A percentile compares a stretch with the other conserved stretches of the same genome.
Evolutionary conservation across 2,329 filamentous ascomycete species (phyloP).

Genomic region (Pestalotiopsis sp.): DNA sequence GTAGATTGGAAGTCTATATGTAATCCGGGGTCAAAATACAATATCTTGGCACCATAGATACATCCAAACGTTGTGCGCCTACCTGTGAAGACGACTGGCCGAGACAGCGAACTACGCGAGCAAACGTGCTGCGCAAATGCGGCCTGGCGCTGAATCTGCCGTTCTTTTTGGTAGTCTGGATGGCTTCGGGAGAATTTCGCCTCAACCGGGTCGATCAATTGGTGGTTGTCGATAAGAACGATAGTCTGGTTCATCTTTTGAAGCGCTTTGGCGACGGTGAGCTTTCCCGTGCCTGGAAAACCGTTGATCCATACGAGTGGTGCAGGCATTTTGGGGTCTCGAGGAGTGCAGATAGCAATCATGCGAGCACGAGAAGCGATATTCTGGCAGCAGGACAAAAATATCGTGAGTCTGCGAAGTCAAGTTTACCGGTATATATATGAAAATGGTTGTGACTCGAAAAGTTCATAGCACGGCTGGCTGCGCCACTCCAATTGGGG

Average conservation of each 20-base stretch:
- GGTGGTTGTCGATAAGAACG: conserved; percentile 1
- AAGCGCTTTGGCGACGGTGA: neutral
- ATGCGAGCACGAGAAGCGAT: neutral
- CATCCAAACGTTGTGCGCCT: neutral
- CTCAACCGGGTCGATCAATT: neutral
- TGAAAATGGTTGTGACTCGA: neutral
- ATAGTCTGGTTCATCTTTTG: neutral
- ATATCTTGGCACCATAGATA: neutral
- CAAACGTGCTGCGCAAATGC: neutral
- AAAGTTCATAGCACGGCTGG: too few species aligned
- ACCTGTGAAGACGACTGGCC: neutral
- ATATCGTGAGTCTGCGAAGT: too few species aligned
- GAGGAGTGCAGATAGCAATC: neutral
- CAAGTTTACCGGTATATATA: too few species aligned
- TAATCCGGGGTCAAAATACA: too few species aligned
- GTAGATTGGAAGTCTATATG: neutral
- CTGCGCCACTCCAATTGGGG: too few species aligned
- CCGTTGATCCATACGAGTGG: neutral
- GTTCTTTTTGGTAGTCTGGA: neutral
- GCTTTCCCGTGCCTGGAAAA: neutral
- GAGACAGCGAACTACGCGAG: neutral
- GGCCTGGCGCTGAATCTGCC: neutral
- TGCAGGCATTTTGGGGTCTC: neutral
- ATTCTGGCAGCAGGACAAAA: too few species aligned
- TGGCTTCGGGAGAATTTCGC: neutral